phyloP scores from a whole-genome alignment of 2,329 filamentous ascomycete species.

The Fusarium neocosmosporiellum region DNA sequence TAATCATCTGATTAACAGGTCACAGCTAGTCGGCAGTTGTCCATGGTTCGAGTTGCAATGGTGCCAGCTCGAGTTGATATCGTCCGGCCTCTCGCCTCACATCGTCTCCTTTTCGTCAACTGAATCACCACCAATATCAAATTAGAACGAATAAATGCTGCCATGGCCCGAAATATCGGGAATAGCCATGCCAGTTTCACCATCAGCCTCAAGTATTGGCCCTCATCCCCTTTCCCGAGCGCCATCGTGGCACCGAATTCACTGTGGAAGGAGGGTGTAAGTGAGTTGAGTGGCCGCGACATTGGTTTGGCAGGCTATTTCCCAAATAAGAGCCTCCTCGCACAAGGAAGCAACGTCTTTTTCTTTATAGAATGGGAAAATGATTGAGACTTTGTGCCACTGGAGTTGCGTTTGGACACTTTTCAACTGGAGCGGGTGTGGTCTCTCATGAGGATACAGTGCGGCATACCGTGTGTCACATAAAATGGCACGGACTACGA shows the following conservation, averaged over 20 bases:
- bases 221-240: constrained; percentile 20
- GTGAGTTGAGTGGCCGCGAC: constrained; percentile 24
- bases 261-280: constrained; percentile 12
- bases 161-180: constrained; percentile 1
- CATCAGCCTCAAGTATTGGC: constrained; percentile 26
- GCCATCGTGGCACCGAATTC: constrained; percentile 31
- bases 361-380: background rate
- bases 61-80: background rate
- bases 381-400: background rate
- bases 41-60: background rate
- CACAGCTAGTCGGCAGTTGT: background rate
- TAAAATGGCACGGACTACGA: background rate
- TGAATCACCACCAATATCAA: background rate
- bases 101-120: background rate
- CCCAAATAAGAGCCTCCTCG: background rate
- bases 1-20: background rate
- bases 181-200: constrained; percentile 18
- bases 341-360: background rate
- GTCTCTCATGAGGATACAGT: constrained; percentile 13
- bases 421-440: background rate
- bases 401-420: constrained; percentile 7
- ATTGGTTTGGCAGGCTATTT: constrained; percentile 12
- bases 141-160: constrained; percentile 1
- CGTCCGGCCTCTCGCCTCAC: background rate
- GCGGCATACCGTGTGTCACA: background rate